Conservation (phyloP, 1,284 basidiomycete species). For the Cutaneotrichosporon sp. region DNA sequence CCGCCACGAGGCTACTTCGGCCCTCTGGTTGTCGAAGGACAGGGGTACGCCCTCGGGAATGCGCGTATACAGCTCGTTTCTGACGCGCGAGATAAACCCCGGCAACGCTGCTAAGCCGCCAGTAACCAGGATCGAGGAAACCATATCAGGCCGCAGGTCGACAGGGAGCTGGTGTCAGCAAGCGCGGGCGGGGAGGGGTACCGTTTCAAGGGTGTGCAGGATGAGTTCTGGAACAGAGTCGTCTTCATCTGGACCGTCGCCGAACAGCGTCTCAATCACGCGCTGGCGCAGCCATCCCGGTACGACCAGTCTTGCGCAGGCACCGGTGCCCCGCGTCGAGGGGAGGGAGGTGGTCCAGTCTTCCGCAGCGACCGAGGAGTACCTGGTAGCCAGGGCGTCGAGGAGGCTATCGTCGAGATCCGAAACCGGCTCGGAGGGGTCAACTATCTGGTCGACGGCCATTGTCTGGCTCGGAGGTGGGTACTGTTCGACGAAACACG, state of each 20-base stretch:
- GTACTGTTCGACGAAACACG: constrained; percentile 33
- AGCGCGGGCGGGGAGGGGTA: constrained; percentile 32
- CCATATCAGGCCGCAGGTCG: constrained; percentile 75
- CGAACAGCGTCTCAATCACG: constrained; percentile 83
- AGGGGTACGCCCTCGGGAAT: constrained; percentile 46
- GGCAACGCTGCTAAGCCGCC: constrained; percentile 90
- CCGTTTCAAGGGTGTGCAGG: constrained; percentile 71
- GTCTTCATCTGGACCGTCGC: constrained; percentile 65
- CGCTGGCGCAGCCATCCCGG: constrained; percentile 94
- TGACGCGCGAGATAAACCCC: constrained; percentile 81
- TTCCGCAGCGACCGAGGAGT: constrained; percentile 19
- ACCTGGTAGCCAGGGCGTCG: constrained; percentile 14
- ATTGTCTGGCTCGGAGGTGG: not conserved
- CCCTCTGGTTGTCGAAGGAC: constrained; percentile 18
- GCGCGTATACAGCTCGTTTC: constrained; percentile 63
- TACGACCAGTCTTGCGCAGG: constrained; percentile 56
- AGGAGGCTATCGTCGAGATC: constrained; percentile 15
- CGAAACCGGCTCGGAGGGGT: constrained; percentile 2
- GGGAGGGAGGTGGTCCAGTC: constrained; percentile 23
- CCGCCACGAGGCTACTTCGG: constrained; percentile 14
- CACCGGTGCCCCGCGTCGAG: constrained; percentile 3
- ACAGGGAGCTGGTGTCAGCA: constrained; percentile 63
- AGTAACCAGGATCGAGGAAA: constrained; percentile 71
- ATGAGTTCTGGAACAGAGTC: constrained; percentile 77
- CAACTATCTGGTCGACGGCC: not conserved